These are phyloP conservation scores for Penicillium sp. DNA, from an alignment of 2,329 filamentous ascomycete genomes.

Conservation along the genomic window DNA sequence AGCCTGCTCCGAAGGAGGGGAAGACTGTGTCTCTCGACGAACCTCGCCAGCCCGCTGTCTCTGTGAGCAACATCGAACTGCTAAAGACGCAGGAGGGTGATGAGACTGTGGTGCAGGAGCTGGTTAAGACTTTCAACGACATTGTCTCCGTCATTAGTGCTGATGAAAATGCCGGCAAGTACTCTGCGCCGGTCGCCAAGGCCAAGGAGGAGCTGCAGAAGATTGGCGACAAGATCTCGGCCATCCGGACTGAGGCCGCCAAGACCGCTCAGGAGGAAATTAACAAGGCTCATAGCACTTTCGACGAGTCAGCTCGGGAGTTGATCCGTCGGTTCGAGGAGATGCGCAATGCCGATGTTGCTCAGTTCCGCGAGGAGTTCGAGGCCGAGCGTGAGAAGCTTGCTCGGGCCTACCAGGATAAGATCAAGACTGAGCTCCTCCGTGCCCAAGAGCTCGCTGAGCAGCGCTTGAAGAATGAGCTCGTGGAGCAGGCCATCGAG, in stretches of 20 bases:
- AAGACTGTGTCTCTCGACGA: slow-evolving; percentile 34
- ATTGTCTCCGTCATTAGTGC: slow-evolving; percentile 91
- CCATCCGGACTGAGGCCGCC: slow-evolving; percentile 65
- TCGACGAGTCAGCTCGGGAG: slow-evolving; percentile 80
- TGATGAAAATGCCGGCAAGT: slow-evolving; percentile 72
- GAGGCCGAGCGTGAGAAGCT: slow-evolving; percentile 80
- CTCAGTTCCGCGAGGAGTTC: slow-evolving; percentile 80
- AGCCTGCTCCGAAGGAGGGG: slow-evolving; percentile 25
- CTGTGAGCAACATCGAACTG: slow-evolving; percentile 68
- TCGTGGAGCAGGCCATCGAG: slow-evolving; percentile 83
- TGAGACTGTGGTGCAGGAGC: slow-evolving; percentile 84
- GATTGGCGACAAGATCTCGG: slow-evolving; percentile 72
- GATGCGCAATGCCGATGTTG: slow-evolving; percentile 75
- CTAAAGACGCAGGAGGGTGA: slow-evolving; percentile 68
- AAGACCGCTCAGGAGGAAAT: slow-evolving; percentile 72
- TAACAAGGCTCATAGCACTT: slow-evolving; percentile 65
- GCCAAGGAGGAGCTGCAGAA: slow-evolving; percentile 77
- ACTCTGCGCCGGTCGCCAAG: slow-evolving; percentile 71
- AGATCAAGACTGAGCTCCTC: slow-evolving; percentile 72
- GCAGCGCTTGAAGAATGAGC: slow-evolving; percentile 74
- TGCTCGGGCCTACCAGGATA: slow-evolving; percentile 70
- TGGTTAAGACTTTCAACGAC: slow-evolving; percentile 93
- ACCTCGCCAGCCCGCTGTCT: slow-evolving; percentile 36
- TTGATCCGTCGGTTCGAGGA: slow-evolving; percentile 83
- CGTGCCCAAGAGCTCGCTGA: slow-evolving; percentile 75